Conservation (phyloP, 495 filamentous ascomycete species). For the Hypoxylon fuscum region DNA sequence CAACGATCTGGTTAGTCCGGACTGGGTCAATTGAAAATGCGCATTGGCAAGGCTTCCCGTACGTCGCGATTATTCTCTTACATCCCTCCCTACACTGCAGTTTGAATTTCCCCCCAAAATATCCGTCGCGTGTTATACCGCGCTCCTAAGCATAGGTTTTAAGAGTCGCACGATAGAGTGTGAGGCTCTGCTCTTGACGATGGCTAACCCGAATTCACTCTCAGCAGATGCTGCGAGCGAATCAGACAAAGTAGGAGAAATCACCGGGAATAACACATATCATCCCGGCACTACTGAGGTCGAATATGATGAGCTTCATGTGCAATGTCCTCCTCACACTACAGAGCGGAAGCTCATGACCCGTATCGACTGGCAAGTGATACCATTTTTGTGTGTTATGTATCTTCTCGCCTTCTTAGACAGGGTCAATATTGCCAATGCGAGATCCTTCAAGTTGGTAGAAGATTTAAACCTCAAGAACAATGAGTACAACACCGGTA, state of each 20-base stretch:
- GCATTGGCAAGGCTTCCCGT: conserved; percentile 23
- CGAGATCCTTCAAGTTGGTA: conserved; percentile 68
- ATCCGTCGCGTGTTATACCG: conserved; percentile 12
- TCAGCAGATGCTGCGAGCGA: conserved; percentile 25
- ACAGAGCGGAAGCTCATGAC: conserved; percentile 76
- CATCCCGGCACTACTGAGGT: conserved; percentile 35
- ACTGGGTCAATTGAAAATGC: conserved; percentile 27
- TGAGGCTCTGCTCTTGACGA: not conserved
- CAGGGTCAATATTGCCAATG: conserved; percentile 77
- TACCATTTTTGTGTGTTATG: conserved; percentile 83
- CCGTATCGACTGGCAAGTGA: conserved; percentile 80
- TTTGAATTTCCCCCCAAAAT: too few relatives aligned
- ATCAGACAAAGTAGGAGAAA: conserved; percentile 34
- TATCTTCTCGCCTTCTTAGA: conserved; percentile 91
- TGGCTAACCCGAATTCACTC: conserved; percentile 18
- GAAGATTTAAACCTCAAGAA: conserved; percentile 67
- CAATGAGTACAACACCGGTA: conserved; percentile 73
- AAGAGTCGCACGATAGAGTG: not conserved
- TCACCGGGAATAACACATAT: conserved; percentile 35
- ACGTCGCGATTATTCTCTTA: conserved; percentile 9
- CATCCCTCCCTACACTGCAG: not conserved
- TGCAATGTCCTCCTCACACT: conserved; percentile 66
- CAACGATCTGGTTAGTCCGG: not conserved
- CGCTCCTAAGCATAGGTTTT: not conserved
- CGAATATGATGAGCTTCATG: conserved; percentile 52